Evolutionary conservation across 495 filamentous ascomycete species (phyloP), one percentile per base, ranked within the genome.

Genomic region (Aspergillus panamensis): DNA sequence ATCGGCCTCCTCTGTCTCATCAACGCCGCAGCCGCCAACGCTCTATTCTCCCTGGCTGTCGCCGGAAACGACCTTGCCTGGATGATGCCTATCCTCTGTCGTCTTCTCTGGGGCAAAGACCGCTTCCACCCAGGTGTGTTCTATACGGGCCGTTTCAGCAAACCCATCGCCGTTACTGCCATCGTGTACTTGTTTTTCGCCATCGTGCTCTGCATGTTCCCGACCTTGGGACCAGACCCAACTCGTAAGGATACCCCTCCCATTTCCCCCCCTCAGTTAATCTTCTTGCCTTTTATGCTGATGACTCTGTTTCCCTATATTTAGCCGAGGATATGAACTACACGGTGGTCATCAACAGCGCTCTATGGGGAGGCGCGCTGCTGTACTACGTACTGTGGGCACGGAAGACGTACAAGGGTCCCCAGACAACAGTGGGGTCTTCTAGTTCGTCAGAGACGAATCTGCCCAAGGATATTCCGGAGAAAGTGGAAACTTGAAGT

Each of bases 391-490:
- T 80, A 65, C 64, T 89, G 5, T 77, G 82, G 62, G 87, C 87
- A 1, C 77, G 76, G 30, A 88, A 88, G 67, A 88, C 84, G 73
- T 91, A 88, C 64, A 85, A 85, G 56, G 87, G 87, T 0, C 87
- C 87, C 0, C 85, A 86, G 66, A 80, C 87, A 55, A 90, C 88
- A 47, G 69, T 87, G 31, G 20, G 54, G 35, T 58, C 59, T 9
- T 45, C 53, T 30, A 56, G 49, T 19, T 51, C 51, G 6, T 53
- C 62, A 13, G 55, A 64, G 51, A 59, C 58, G 9, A 48, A 58
- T 16, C 12, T 55, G 17, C 14, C 4, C n/a, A 20, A 9, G 7
- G 1, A 1, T 45, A 9, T 10, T 45, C n/a, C 5, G 3, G 42
- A 19, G 42, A 21, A 45, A 45, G 42, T n/a, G 16, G 50, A 52